Percentiles rank a stretch among this genome's conserved stretches.
These are phyloP conservation scores for Polychytrium aggregatum DNA, from an alignment of 192 early-diverging fungal genomes.

Conservation along the genomic window DNA sequence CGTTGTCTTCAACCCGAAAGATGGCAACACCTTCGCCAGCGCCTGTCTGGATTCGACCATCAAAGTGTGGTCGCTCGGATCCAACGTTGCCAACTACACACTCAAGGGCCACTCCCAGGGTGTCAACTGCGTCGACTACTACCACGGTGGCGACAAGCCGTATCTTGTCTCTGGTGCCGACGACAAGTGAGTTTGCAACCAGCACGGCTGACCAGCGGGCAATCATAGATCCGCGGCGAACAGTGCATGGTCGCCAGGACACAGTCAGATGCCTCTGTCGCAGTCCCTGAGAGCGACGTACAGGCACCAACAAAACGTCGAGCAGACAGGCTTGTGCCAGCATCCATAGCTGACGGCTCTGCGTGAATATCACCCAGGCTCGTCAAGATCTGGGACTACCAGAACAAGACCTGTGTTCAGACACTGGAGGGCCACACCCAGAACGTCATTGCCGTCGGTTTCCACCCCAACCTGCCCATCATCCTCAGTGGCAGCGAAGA, in stretches of 20 bases:
- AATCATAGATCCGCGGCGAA: no score
- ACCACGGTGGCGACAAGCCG: conserved; percentile 94
- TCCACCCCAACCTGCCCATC: conserved; percentile 94
- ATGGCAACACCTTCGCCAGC: conserved; percentile 96
- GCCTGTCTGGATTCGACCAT: conserved; percentile 92
- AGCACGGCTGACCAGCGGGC: no score
- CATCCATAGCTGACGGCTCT: no score
- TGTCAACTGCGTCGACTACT: conserved; percentile 97
- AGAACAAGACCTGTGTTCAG: conserved; percentile 98
- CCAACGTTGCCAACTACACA: conserved; percentile 87
- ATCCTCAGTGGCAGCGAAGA: conserved; percentile 93
- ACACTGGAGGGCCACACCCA: conserved; percentile 96
- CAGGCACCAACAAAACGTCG: no score
- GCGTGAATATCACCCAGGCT: conserved; percentile 24
- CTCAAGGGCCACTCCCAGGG: conserved; percentile 96
- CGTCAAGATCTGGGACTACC: conserved; percentile 98
- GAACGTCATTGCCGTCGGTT: conserved; percentile 81
- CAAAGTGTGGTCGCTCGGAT: conserved; percentile 94
- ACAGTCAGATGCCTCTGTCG: no score
- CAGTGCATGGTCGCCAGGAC: no score
- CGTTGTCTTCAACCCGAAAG: conserved; percentile 97
- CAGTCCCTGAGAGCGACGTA: no score
- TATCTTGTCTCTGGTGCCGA: conserved; percentile 93
- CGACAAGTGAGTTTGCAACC: conserved; percentile 51
- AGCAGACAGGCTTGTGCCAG: no score